Base-by-base conservation (phyloP, 768 basidiomycete species). In the Hygrocybe punicea region DNA sequence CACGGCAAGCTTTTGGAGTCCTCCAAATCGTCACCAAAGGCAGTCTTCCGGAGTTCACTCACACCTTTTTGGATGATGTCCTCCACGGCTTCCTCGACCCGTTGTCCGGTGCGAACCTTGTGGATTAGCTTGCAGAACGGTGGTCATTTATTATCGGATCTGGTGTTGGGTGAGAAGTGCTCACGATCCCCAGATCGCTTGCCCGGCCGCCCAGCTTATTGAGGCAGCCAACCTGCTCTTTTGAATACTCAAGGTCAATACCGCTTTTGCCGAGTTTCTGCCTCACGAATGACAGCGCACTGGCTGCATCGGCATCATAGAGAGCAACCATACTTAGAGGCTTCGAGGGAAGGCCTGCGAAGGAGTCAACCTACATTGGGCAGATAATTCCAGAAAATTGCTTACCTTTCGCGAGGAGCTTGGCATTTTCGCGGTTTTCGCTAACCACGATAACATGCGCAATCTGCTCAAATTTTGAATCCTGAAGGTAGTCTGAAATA, bases 391-490 rank as follows among this genome's bases (percentile, higher is more conserved):
- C 10, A 14, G 11, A 14, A 10, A 44, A 29, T 8, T 11, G 34
- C 37, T 16, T 63, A 89, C 92, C 87, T 78, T 87, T 89, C 0
- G 91, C 84, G 6, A 98, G 74, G n/a, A 82, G 77, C 67, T 93
- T 97, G 1, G 84, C 78, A 56, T 95, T 89, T 63, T 93, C 93
- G 24, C 89, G 83, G 62, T 93, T 93, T 67, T 98, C 92, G 63
- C 91, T 91, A 44, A 94, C 75, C 34, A 98, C 84, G 48, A 99
- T 77, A 46, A 97, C 93, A 70, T 98, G 95, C 0, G 96, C 96
- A 56, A 92, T 76, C 91, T 93, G 59, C 21, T 40, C 19, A 42
- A 24, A 42, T n/a, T 39, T 51, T 44, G 23, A 34, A 8, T 19
- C n/a, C n/a, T n/a, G n/a, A n/a, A n/a, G 13, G 13, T 16, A 50